phyloP scores from a whole-genome alignment of 768 basidiomycete species.

The Xerocomus spinulosus region DNA sequence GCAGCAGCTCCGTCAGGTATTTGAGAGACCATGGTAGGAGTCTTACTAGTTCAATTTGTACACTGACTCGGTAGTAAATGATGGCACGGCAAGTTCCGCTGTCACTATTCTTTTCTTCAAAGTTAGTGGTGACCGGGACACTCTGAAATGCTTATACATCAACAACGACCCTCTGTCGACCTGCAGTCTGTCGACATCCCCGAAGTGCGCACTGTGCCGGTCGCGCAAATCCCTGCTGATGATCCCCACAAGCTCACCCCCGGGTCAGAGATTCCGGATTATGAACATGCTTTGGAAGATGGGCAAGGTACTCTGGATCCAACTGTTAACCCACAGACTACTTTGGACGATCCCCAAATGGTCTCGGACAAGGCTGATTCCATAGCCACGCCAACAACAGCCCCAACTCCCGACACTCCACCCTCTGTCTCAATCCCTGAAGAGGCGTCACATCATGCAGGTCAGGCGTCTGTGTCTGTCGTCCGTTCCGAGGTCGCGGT shows the following conservation, averaged over 20 bases:
- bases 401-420: neutral
- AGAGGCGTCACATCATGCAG: conserved; percentile 5
- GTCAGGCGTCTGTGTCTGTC: conserved; percentile 5
- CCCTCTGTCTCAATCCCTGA: conserved; percentile 5
- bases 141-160: conserved; percentile 15
- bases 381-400: conserved; percentile 1
- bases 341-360: neutral
- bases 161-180: conserved; percentile 8
- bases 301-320: neutral
- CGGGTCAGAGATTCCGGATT: neutral
- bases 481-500: conserved; percentile 3
- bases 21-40: conserved; percentile 9
- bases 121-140: neutral
- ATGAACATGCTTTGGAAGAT: neutral
- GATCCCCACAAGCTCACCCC: conserved; percentile 5
- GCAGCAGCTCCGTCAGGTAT: conserved; percentile 61
- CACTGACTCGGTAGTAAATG: neutral
- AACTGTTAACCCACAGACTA: neutral
- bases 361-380: conserved; percentile 2
- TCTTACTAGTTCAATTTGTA: neutral
- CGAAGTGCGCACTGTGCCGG: conserved; percentile 3
- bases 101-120: neutral
- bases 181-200: conserved; percentile 1
- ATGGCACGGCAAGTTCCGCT: conserved; percentile 31
- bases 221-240: conserved; percentile 4